Evolutionary conservation across 1,139 yeast genomes (phyloP), one percentile per base, ranked within the genome.

Genomic region (Nadsonia starkeyi-henricii): DNA sequence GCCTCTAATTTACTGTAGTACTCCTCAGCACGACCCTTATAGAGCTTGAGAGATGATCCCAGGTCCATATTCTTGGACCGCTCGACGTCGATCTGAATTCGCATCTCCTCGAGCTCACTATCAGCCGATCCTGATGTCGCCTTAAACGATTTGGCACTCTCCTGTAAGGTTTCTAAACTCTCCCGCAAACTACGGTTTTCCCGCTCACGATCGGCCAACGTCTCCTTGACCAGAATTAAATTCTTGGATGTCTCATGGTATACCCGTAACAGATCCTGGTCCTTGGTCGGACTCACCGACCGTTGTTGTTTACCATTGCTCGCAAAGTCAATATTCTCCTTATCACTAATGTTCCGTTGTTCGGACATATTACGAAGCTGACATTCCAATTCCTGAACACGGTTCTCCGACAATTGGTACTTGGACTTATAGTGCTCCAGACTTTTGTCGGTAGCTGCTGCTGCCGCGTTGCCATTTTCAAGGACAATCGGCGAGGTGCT

Each of bases 11-110:
- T 84, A 52, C 73, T 71, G 57, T 75, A 78, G 58, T 85, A 84
- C 55, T 82, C 85, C 45, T 85, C 91, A 17, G 94, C 79, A 51
- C 95, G 74, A 42, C 70, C 67, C 58, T 79, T 82, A 63, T 83
- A 86, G 41, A 84, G 68, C 33, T 75, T 78, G 43, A 82, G 67
- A 42, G 77, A 71, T 45, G 74, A 72, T 1, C 67, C 62, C 36
- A 83, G 63, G 21, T 83, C 85, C 2, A 57, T 54, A 53, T 75
- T 77, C 52, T 75, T 75, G n/a, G 71, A 59, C 21, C 64, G 63
- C 43, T 79, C 63, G 1, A 78, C 72, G 49, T 80, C 81, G 43
- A 81, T 65, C 47, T 73, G 74, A 7, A 80, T 71, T 50, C 70
- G 73, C 43, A 58, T 17, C 17, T 17, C 45, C 45, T 20, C 43